phyloP scores from a whole-genome alignment of 2,329 filamentous ascomycete species.

The Arthroderma uncinatum region DNA sequence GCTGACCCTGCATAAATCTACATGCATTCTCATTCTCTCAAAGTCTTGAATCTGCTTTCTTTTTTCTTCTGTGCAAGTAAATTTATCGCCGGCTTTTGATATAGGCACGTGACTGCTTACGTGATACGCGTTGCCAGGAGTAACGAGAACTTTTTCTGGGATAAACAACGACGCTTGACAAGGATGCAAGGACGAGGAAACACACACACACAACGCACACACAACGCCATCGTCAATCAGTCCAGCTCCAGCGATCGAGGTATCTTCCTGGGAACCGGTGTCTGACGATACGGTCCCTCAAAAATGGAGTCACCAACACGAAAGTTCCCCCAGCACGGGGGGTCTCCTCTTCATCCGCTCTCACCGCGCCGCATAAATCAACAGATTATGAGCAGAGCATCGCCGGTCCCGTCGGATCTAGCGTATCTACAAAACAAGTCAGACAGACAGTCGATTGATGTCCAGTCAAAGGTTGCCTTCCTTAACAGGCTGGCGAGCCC shows the following conservation, averaged over 20 bases:
- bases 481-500: constrained; percentile 35
- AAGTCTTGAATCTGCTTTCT: neutral
- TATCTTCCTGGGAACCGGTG: too few species aligned
- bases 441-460: constrained; percentile 31
- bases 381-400: constrained; percentile 29
- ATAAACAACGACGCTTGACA: neutral
- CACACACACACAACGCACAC: neutral
- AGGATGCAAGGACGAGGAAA: neutral
- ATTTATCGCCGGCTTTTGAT: too few species aligned
- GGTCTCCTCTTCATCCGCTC: constrained; percentile 33
- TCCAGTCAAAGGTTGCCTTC: constrained; percentile 40
- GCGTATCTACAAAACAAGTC: constrained; percentile 28
- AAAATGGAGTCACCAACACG: constrained; percentile 1
- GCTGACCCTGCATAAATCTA: too few species aligned
- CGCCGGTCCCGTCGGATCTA: constrained; percentile 31
- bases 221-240: too few species aligned
- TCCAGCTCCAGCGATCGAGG: too few species aligned
- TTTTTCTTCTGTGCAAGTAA: neutral
- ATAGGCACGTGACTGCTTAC: neutral
- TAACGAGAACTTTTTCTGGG: neutral
- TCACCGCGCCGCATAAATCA: constrained; percentile 42
- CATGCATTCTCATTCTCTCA: too few species aligned
- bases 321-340: constrained; percentile 17
- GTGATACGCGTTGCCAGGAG: neutral
- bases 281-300: too few species aligned